Percentiles rank a stretch among this genome's conserved stretches.
phyloP scores from a whole-genome alignment of 371 early-diverging fungal species.

The Basidiobolus heterosporus region DNA sequence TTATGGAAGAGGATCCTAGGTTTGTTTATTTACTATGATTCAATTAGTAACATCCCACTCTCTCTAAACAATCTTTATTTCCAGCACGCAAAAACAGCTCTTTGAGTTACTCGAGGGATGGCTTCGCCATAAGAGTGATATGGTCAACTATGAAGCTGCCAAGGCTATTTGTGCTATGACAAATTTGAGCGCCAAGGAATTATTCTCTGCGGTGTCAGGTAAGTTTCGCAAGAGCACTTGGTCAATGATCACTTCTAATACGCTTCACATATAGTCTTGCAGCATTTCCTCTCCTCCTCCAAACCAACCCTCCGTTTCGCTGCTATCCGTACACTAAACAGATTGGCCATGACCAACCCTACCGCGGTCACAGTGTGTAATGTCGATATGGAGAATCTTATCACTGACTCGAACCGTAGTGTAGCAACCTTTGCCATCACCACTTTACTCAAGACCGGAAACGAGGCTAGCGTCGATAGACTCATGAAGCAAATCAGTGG shows the following conservation, averaged over 20 bases:
- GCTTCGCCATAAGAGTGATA: conserved; percentile 85
- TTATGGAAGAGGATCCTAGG: conserved; percentile 62
- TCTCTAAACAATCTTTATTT: background rate
- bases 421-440: conserved; percentile 98
- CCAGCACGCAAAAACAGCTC: conserved; percentile 48
- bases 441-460: conserved; percentile 94
- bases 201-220: conserved; percentile 82
- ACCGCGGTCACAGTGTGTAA: conserved; percentile 85
- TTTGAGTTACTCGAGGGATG: conserved; percentile 76
- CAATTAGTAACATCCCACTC: background rate
- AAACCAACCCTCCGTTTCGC: conserved; percentile 89
- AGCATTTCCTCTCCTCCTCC: conserved; percentile 80
- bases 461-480: conserved; percentile 90
- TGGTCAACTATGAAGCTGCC: conserved; percentile 95
- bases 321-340: conserved; percentile 87
- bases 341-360: conserved; percentile 73
- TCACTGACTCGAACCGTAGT: conserved; percentile 89
- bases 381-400: conserved; percentile 90
- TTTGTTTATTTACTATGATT: background rate
- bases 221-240: conserved; percentile 3
- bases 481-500: conserved; percentile 94
- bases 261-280: conserved; percentile 40
- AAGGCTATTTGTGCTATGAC: conserved; percentile 84
- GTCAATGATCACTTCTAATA: background rate
- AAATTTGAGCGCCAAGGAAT: conserved; percentile 63